Evolutionary conservation across 2,329 filamentous ascomycete species (phyloP), one percentile per base, ranked within the genome.

Genomic region (Rutstroemia sydowiana): DNA sequence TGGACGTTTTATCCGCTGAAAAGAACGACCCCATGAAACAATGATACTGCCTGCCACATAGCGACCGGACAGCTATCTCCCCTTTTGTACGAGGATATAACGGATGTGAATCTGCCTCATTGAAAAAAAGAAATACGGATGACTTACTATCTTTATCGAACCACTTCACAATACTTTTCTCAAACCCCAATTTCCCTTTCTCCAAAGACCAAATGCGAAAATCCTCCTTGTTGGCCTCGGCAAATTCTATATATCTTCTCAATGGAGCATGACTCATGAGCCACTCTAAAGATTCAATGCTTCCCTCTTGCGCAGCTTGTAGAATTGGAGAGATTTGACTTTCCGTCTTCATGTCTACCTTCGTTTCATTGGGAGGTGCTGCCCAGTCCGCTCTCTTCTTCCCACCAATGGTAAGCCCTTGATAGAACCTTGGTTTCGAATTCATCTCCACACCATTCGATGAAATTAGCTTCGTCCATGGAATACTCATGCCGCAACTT

Each of bases 351-450:
- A 64, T 67, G 31, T 72, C 65, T 28, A 21, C n/a, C 9, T 34
- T 14, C 8, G 71, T 70, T 11, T 78, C 75, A 3, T 81, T 81
- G 4, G 82, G 82, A 36, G 79, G 79, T 20, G 75, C 76, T 1
- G 86, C 85, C 88, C 88, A 95, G 59, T 91, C 87, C 31, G 73
- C 71, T 45, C 81, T 73, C 67, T 91, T 91, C 66, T 81, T 82
- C 2, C 88, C 87, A 57, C 86, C 82, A 1, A 95, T 84, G 1
- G 81, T 84, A 28, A 92, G 68, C 0, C 88, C 88, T 66, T 87
- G 85, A 63, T 95, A 95, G 65, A 80, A 87, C 16, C 77, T 76
- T 1, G 87, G 80, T 65, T 84, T 87, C 57, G 79, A 72, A 48
- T 79, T 73, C 45, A 83, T 66, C 60, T 84, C 75, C 1, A 85